Evolutionary conservation across 352 stramenopile genomes (phyloP).

Genomic region (Phytophthora pisi): DNA sequence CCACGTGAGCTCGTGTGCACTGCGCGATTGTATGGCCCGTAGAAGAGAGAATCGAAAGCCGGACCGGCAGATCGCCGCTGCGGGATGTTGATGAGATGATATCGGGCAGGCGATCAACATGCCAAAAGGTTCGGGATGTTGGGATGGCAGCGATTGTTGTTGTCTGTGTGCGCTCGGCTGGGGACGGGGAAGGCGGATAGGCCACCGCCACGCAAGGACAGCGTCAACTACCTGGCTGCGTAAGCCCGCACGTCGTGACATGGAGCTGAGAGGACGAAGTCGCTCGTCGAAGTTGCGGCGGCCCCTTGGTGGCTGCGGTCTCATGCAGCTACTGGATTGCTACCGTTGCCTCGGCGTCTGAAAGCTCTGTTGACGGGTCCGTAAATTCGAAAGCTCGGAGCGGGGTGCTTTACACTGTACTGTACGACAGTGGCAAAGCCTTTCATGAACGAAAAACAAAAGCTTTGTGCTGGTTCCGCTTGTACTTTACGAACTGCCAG

Average conservation of each 20-base stretch:
- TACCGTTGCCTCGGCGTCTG: not conserved
- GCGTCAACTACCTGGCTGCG: not conserved
- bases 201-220: not conserved
- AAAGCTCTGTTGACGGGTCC: not conserved
- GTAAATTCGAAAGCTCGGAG: too few species aligned
- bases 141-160: not conserved
- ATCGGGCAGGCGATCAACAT: constrained; percentile 20
- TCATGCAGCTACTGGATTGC: not conserved
- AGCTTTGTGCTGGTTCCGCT: too few species aligned
- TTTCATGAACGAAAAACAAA: too few species aligned
- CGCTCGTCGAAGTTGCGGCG: not conserved
- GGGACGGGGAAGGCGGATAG: not conserved
- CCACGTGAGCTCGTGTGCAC: constrained; percentile 10
- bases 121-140: not conserved
- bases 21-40: constrained; percentile 7
- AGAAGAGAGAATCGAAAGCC: constrained; percentile 28
- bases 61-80: constrained; percentile 12
- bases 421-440: too few species aligned
- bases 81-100: constrained; percentile 31
- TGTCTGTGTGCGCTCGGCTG: not conserved
- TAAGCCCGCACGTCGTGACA: not conserved
- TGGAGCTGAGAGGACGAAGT: not conserved
- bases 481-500: too few species aligned
- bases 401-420: too few species aligned
- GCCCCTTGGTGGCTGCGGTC: not conserved